Conservation (phyloP, 2,329 filamentous ascomycete species). For the Nigrograna mackinnonii region DNA sequence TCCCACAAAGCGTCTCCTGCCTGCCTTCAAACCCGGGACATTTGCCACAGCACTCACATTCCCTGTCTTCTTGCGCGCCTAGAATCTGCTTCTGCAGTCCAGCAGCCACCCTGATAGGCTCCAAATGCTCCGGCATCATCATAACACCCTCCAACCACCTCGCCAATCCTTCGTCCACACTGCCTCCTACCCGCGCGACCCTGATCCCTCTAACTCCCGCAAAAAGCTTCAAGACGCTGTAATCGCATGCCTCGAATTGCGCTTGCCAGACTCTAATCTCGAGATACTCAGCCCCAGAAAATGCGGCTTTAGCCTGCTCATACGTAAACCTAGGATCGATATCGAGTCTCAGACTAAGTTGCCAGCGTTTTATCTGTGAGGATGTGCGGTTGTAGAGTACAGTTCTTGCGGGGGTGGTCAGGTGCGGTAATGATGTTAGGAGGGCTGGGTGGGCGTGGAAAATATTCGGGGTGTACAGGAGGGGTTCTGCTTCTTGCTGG, state of each 20-base stretch:
- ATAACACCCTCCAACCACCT: slow-evolving; percentile 49
- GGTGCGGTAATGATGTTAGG: slow-evolving; percentile 48
- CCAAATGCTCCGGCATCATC: slow-evolving; percentile 40
- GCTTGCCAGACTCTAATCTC: slow-evolving; percentile 55
- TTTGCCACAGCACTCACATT: slow-evolving; percentile 1
- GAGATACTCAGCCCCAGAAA: slow-evolving; percentile 50
- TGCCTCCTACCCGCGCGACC: slow-evolving; percentile 46
- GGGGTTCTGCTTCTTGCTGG: slow-evolving; percentile 44
- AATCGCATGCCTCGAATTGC: slow-evolving; percentile 42
- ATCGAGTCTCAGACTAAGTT: slow-evolving; percentile 52
- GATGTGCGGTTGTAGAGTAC: slow-evolving; percentile 35
- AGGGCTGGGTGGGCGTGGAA: slow-evolving; percentile 55
- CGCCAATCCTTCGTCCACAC: slow-evolving; percentile 47
- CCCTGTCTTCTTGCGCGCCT: slow-evolving; percentile 29
- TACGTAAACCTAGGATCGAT: slow-evolving; percentile 51
- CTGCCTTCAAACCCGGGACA: slow-evolving; percentile 8
- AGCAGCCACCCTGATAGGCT: slow-evolving; percentile 11
- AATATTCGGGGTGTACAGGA: slow-evolving; percentile 54
- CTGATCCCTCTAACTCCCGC: slow-evolving; percentile 50
- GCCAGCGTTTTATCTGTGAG: slow-evolving; percentile 46
- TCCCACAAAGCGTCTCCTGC: slow-evolving; percentile 35
- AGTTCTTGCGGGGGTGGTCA: slow-evolving; percentile 39
- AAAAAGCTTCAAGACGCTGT: slow-evolving; percentile 48
- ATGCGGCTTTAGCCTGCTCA: slow-evolving; percentile 45
- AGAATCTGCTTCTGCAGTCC: slow-evolving; percentile 19